Evolutionary conservation across 2,329 filamentous ascomycete genomes (phyloP), one percentile per base, ranked within the genome.

Genomic region (Arachnomyces sp.): DNA sequence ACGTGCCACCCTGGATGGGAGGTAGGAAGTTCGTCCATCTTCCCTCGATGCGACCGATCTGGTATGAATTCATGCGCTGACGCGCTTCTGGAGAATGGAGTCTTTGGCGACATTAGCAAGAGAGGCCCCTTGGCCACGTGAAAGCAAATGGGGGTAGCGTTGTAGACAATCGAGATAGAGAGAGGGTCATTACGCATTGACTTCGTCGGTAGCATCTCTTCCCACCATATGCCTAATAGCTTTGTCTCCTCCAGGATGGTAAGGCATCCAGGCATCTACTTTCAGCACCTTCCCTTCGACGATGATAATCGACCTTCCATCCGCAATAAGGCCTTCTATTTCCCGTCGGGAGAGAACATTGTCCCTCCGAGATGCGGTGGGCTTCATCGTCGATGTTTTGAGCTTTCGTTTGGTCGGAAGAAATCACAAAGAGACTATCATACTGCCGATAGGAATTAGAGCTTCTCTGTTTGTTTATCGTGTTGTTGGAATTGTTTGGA

Each of bases 221-320:
- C 88, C 88, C 45, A 96, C 77, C 87, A 95, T 92, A 59, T 98
- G 92, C 59, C 79, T 71, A 49, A 98, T 93, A 40, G 90, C 77
- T 65, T 88, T 92, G 54, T 90, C 81, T 51, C 92, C 92, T 42
- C 92, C 92, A 9, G 92, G 92, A 56, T 96, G 92, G 56, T 84
- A 95, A 39, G 78, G 78, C 38, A 93, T 68, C 86, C 88, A 98
- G 30, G 82, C 74, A 61, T 96, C 90, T 25, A 87, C 80, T 66
- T 88, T 94, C 50, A 96, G 65, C 7, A 95, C 88, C 53, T 79
- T 77, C 44, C 79, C 74, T 51, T 94, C 79, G 44, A 92, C 72
- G 39, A 98, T 87, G 46, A 95, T 74, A 41, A 98, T 76, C 48
- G 78, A 77, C 43, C 77, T 76, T 3, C 88, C 90, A 42, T 84